phyloP scores from a whole-genome alignment of 1,139 yeast genomes.

The Wickerhamomyces sp. region DNA sequence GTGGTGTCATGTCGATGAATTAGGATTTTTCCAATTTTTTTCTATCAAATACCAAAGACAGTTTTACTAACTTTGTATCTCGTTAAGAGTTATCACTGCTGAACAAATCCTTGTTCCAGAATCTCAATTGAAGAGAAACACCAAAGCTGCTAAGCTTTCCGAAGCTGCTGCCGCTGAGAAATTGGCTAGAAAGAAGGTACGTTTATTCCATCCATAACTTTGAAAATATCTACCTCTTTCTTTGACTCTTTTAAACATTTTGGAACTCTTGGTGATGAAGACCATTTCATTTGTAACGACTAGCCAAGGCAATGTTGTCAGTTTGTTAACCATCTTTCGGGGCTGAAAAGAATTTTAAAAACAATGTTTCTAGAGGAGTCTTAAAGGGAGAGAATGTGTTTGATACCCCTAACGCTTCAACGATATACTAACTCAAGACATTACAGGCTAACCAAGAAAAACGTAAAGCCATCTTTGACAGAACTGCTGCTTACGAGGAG shows the following conservation, averaged over 20 bases:
- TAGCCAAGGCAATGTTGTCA: slow-evolving; percentile 90
- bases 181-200: slow-evolving; percentile 84
- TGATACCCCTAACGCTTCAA: no score
- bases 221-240: no score
- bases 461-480: slow-evolving; percentile 92
- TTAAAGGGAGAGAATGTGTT: no score
- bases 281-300: slow-evolving; percentile 58
- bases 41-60: no score
- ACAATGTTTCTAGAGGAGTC: no score
- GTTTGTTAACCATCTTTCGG: slow-evolving; percentile 99
- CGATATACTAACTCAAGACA: no score
- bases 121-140: slow-evolving; percentile 91
- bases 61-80: slow-evolving; percentile 1
- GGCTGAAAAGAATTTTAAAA: slow-evolving; percentile 56
- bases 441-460: slow-evolving; percentile 75
- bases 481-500: slow-evolving; percentile 97
- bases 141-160: slow-evolving; percentile 83
- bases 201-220: slow-evolving; percentile 45
- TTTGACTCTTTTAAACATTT: no score
- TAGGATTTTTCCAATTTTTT: slow-evolving; percentile 1
- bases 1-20: slow-evolving; percentile 26
- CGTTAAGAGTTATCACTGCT: slow-evolving; percentile 27
- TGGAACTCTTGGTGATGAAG: slow-evolving; percentile 53
- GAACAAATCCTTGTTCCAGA: slow-evolving; percentile 63
- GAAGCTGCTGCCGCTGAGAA: slow-evolving; percentile 86